Evolutionary conservation across 345 rosid genomes (phyloP), one percentile per base, ranked within the genome.

Genomic region (Physaria fendleri): DNA sequence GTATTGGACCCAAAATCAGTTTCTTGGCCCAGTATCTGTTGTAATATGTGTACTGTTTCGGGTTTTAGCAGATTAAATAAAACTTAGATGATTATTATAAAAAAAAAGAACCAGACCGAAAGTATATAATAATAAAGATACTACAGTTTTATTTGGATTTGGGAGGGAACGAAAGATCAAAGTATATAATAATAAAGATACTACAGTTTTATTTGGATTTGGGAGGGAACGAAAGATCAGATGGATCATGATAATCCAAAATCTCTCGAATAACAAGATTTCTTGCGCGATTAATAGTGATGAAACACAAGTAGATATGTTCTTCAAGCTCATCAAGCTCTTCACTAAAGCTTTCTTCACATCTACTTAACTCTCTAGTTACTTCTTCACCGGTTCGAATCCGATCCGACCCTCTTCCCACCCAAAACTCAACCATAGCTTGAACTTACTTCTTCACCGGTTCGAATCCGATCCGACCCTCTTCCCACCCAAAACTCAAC

Each of bases 251-350:
- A 12, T 77, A 74, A 70, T 77, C 60, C 65, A 71, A 10, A 57
- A 84, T 75, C 64, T 84, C 78, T 27, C 65, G 71, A 7, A 82
- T 62, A 18, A 81, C 85, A 41, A 83, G 87, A 62, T 77, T 90
- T 43, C 89, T 79, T 3, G 89, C 79, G 38, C 91, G 74, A 47
- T 90, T 85, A 5, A 87, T 74, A 2, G 90, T 87, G 94, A 90
- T 81, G 63, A 87, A 83, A 33, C 94, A 87, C 74, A 87, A 59
- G 68, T 90, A 83, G 48, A 90, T 44, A 73, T 83, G 97, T 65
- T 90, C 95, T 67, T 85, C 95, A 3, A 83, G 69, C 41, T 87
- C 97, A 53, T 90, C 94, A 21, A 87, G 78, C 35, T 79, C 85
- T 51, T 77, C 76, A 55, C 68, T 32, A 5, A 87, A 80, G 69